phyloP scores from a whole-genome alignment of 768 basidiomycete species.

The Phylloporus sp. region DNA sequence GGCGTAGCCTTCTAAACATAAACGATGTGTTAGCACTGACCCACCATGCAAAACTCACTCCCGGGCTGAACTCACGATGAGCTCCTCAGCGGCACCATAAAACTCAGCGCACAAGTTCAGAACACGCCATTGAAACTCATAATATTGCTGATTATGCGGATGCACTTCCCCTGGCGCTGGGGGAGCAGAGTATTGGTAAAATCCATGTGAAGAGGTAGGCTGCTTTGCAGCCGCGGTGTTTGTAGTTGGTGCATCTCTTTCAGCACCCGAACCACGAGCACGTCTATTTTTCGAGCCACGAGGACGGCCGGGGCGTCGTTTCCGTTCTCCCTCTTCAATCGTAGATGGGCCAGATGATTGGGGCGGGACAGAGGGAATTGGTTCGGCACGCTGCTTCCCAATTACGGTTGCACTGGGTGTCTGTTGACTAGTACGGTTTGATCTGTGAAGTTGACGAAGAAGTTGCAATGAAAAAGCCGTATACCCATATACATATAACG shows the following conservation, averaged over 20 bases:
- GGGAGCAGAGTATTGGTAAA: constrained; percentile 43
- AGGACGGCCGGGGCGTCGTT: constrained; percentile 75
- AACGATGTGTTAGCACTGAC: constrained; percentile 7
- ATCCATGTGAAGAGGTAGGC: constrained; percentile 34
- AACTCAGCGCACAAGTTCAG: constrained; percentile 81
- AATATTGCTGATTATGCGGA: constrained; percentile 71
- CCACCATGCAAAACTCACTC: constrained; percentile 3
- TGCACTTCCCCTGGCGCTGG: constrained; percentile 47
- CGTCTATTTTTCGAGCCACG: constrained; percentile 76
- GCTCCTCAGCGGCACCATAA: constrained; percentile 80
- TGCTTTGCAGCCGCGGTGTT: constrained; percentile 25
- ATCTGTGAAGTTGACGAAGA: constrained; percentile 13
- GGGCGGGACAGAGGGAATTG: constrained; percentile 28
- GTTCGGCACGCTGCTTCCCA: constrained; percentile 20
- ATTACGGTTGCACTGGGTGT: constrained; percentile 10
- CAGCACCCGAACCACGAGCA: constrained; percentile 33
- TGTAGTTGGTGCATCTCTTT: constrained; percentile 20
- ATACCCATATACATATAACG: constrained; percentile 2
- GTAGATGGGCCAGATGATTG: constrained; percentile 15
- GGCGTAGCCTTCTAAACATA: constrained; percentile 49
- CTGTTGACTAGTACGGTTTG: constrained; percentile 19
- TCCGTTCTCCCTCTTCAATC: constrained; percentile 41
- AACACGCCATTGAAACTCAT: constrained; percentile 84
- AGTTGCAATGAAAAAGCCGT: constrained; percentile 4
- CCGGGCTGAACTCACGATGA: constrained; percentile 54